These are phyloP conservation scores for Zalaria obscura DNA, from an alignment of 2,329 filamentous ascomycete genomes.

Conservation along the genomic window DNA sequence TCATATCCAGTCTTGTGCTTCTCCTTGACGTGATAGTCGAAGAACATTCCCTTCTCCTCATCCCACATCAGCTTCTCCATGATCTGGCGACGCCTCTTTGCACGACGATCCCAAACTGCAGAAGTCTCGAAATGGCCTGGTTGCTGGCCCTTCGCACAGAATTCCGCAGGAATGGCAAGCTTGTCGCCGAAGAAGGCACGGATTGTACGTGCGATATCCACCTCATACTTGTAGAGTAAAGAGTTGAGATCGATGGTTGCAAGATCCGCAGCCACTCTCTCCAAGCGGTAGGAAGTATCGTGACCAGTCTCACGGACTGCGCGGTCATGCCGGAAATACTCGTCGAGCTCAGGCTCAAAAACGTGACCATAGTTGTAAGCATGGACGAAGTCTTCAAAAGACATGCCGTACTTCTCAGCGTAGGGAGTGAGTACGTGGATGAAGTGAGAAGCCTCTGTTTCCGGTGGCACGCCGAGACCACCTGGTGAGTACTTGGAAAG, in stretches of 20 bases:
- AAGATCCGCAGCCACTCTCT: slow-evolving; percentile 73
- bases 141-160: slow-evolving; percentile 50
- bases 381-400: slow-evolving; percentile 68
- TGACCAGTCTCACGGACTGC: slow-evolving; percentile 93
- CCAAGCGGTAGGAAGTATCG: slow-evolving; percentile 88
- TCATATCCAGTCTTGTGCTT: slow-evolving; percentile 75
- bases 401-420: slow-evolving; percentile 68
- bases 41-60: slow-evolving; percentile 85
- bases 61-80: slow-evolving; percentile 96
- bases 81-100: slow-evolving; percentile 65
- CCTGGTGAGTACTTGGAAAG: slow-evolving; percentile 75
- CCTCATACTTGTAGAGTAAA: slow-evolving; percentile 91
- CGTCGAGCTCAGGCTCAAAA: slow-evolving; percentile 74
- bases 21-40: slow-evolving; percentile 84
- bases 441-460: slow-evolving; percentile 82
- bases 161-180: slow-evolving; percentile 69
- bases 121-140: slow-evolving; percentile 66
- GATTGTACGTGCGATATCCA: slow-evolving; percentile 79
- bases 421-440: slow-evolving; percentile 71
- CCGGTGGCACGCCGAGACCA: slow-evolving; percentile 74
- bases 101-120: slow-evolving; percentile 78
- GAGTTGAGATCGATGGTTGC: slow-evolving; percentile 94
- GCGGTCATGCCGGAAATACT: slow-evolving; percentile 92
- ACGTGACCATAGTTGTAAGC: slow-evolving; percentile 74
- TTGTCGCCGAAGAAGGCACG: slow-evolving; percentile 72